Evolutionary conservation across 129 eudicot genomes (phyloP).

Genomic region (Lonicera japonica): DNA sequence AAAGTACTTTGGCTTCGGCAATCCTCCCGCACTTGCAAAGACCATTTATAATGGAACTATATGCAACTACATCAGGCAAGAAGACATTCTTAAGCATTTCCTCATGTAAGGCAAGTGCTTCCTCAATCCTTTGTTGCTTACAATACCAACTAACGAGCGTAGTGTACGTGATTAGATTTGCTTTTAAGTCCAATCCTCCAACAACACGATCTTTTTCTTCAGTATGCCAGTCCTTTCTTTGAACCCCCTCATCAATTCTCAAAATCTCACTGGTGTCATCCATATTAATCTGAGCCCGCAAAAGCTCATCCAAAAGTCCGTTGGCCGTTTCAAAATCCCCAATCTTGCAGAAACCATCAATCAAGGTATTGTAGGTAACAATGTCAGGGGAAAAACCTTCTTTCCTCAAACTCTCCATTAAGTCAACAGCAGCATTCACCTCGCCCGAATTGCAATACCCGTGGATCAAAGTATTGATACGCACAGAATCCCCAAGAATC

Average conservation of each 20-base stretch:
- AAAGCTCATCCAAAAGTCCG: constrained; percentile 43
- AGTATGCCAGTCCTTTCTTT: constrained; percentile 3
- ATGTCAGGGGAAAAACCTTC: constrained; percentile 47
- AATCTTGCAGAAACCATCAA: constrained; percentile 52
- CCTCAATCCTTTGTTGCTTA: constrained; percentile 29
- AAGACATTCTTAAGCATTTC: constrained; percentile 54
- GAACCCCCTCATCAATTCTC: not conserved
- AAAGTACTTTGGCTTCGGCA: constrained; percentile 50
- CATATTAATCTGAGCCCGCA: constrained; percentile 11
- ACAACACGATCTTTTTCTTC: constrained; percentile 6
- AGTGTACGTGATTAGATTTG: constrained; percentile 63
- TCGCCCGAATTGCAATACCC: constrained; percentile 48
- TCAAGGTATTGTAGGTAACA: constrained; percentile 73
- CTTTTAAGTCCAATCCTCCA: constrained; percentile 20
- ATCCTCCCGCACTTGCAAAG: constrained; percentile 57
- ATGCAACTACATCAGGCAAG: constrained; percentile 65
- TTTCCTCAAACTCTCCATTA: constrained; percentile 36
- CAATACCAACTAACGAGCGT: constrained; percentile 46
- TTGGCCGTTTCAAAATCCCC: constrained; percentile 56
- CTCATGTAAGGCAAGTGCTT: constrained; percentile 46
- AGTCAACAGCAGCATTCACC: constrained; percentile 31
- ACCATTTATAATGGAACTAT: constrained; percentile 49
- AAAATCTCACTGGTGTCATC: not conserved
- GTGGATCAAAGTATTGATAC: constrained; percentile 71
- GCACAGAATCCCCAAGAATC: constrained; percentile 40